Base-by-base conservation (phyloP, 371 early-diverging fungal genomes). In the Choanephora cucurbitarum region DNA sequence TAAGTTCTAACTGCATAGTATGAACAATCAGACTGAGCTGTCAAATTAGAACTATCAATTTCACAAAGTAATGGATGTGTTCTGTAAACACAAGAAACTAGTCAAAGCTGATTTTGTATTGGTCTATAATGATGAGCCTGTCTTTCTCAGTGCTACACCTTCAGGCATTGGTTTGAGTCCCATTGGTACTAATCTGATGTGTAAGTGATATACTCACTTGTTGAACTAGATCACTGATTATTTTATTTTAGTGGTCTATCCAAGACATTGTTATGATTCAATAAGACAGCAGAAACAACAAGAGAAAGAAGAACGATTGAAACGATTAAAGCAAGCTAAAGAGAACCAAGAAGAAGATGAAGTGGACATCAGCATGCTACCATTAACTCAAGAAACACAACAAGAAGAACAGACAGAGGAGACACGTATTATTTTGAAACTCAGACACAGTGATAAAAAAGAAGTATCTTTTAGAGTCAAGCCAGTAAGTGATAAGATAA, bases 11-110 rank as follows among this genome's bases (percentile, higher is more conserved):
- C n/a, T n/a, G n/a, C n/a, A n/a, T n/a, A n/a, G n/a, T n/a, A n/a
- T n/a, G n/a, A n/a, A n/a, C n/a, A n/a, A n/a, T n/a, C n/a, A n/a
- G n/a, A n/a, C n/a, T n/a, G n/a, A n/a, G n/a, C n/a, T n/a, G n/a
- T n/a, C n/a, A n/a, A n/a, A n/a, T 43, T 53, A 72, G 78, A 64
- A 66, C 24, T 64, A 68, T 42, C 64, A 69, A 24, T 72, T 78
- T 21, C 69, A 63, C 9, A 54, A 48, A 15, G 32, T 73, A 1
- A 32, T 78, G 24, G 44, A 55, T 0, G 50, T 44, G 10, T 78
- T 66, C 56, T 67, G 70, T 33, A 44, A 49, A 8, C 63, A 56
- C 18, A 74, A 72, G 46, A 49, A 49, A 8, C 47, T 74, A 23
- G 57, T 45, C 14, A 64, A 61, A n/a, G 33, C 55, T 0, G 69